phyloP scores from a whole-genome alignment of 2,329 filamentous ascomycete species.

The Hymenoscyphus fructigenus region DNA sequence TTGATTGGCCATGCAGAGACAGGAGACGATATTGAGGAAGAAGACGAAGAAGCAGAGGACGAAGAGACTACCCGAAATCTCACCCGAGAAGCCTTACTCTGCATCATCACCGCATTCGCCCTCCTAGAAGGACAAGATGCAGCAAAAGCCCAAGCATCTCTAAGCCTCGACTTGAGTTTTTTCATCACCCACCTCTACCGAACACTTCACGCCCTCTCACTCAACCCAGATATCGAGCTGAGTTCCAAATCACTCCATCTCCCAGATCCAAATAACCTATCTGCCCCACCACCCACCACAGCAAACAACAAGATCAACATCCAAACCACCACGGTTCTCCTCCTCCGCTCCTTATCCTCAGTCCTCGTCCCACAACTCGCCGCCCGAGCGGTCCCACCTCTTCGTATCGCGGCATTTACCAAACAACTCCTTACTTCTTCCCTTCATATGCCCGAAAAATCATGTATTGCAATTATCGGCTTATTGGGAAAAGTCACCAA shows the following conservation, averaged over 20 bases:
- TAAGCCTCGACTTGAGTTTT: conserved; percentile 90
- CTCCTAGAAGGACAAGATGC: conserved; percentile 92
- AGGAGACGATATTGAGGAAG: conserved; percentile 46
- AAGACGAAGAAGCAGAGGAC: conserved; percentile 48
- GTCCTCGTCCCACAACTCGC: conserved; percentile 75
- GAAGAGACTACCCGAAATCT: conserved; percentile 65
- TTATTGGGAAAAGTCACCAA: conserved; percentile 77
- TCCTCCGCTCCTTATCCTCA: conserved; percentile 81
- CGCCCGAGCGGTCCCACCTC: conserved; percentile 72
- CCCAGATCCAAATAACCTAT: conserved; percentile 58
- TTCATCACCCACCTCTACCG: conserved; percentile 94
- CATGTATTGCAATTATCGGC: conserved; percentile 73
- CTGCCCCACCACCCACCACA: conserved; percentile 42
- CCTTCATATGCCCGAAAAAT: conserved; percentile 89
- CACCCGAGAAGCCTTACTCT: conserved; percentile 84
- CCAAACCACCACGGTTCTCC: conserved; percentile 88
- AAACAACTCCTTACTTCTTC: conserved; percentile 85
- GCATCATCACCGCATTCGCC: conserved; percentile 95
- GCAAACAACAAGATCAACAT: conserved; percentile 79
- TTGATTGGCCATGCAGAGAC: conserved; percentile 75
- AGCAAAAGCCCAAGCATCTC: conserved; percentile 74
- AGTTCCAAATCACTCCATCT: conserved; percentile 71
- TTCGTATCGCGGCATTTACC: conserved; percentile 85
- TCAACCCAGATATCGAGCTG: conserved; percentile 84
- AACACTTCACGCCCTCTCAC: conserved; percentile 73